Evolutionary conservation across 2,329 filamentous ascomycete genomes (phyloP), one percentile per base, ranked within the genome.

Genomic region (Epichloe aotearoae): DNA sequence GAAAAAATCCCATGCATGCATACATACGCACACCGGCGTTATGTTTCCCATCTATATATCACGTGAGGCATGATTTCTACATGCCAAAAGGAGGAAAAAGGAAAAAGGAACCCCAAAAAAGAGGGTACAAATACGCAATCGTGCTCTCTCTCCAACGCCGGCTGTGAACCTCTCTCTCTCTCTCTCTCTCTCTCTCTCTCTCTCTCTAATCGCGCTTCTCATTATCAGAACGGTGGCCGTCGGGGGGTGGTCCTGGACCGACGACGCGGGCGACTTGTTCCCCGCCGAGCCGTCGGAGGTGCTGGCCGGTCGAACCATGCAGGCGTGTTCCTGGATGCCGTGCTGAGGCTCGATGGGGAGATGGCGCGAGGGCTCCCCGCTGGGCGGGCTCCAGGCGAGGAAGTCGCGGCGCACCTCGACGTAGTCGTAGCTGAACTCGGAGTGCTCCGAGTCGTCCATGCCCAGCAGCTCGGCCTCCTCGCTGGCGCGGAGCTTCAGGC

Each of bases 351-450:
- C 65, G 49, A 84, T 66, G 34, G 75, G 69, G 60, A 77, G 73
- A 54, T 81, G 79, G 10, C 55, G 76, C 71, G 52, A 74, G 67
- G 47, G 75, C 58, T 86, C 80, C 54, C 72, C 74, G 62, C 83
- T 83, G 36, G 84, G 81, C 1, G 87, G 87, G 33, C 85, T 90
- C 87, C 87, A 93, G 53, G 87, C 87, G 39, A 93, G 79, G 74
- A 90, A 93, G 69, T 93, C 87, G 61, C 87, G 82, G 63, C 87
- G 84, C 53, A 91, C 86, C 75, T 93, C 87, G 57, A 93, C 87
- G 66, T 91, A 93, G 66, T 93, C 87, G 73, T 91, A 91, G 12
- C 86, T 87, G 64, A 91, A 93, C 69, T 93, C 87, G 68, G 87
- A 87, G 59, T 91, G 85, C 71, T 93, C 87, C 69, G 91, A 86